These are phyloP conservation scores for Xenoacremonium recifei DNA, from an alignment of 2,329 filamentous ascomycete genomes.

Conservation along the genomic window DNA sequence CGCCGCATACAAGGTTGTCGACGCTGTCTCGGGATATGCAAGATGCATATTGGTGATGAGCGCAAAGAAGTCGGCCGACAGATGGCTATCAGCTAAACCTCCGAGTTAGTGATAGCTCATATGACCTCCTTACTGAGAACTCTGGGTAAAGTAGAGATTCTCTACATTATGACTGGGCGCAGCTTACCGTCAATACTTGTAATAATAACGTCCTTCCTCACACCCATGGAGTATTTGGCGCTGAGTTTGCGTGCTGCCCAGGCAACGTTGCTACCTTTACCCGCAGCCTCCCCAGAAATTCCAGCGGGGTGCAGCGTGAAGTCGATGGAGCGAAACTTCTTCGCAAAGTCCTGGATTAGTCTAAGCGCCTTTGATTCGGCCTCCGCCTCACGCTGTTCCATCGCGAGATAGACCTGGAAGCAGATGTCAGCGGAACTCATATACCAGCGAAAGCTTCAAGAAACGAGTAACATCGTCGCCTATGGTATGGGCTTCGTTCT, in stretches of 20 bases:
- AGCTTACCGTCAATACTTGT: slow-evolving; percentile 72
- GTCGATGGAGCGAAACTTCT: slow-evolving; percentile 65
- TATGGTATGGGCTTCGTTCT: too few relatives aligned
- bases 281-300: slow-evolving; percentile 66
- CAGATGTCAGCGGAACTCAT: too few relatives aligned
- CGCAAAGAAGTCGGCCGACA: slow-evolving; percentile 66
- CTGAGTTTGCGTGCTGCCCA: slow-evolving; percentile 69
- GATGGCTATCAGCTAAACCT: slow-evolving; percentile 64
- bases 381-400: slow-evolving; percentile 67
- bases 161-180: too few relatives aligned
- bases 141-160: too few relatives aligned
- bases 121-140: too few relatives aligned
- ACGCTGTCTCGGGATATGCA: slow-evolving; percentile 56
- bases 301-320: slow-evolving; percentile 66
- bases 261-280: slow-evolving; percentile 72
- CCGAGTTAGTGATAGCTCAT: too few relatives aligned
- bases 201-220: slow-evolving; percentile 62
- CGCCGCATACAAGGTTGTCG: slow-evolving; percentile 64
- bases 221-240: slow-evolving; percentile 53
- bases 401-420: slow-evolving; percentile 67
- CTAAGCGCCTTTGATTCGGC: slow-evolving; percentile 60
- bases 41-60: slow-evolving; percentile 63
- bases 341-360: slow-evolving; percentile 61
- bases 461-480: too few relatives aligned
- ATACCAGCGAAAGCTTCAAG: too few relatives aligned